Evolutionary conservation across 257 asterid genomes (phyloP).

Genomic region (Fraxinus quadrangulata): DNA sequence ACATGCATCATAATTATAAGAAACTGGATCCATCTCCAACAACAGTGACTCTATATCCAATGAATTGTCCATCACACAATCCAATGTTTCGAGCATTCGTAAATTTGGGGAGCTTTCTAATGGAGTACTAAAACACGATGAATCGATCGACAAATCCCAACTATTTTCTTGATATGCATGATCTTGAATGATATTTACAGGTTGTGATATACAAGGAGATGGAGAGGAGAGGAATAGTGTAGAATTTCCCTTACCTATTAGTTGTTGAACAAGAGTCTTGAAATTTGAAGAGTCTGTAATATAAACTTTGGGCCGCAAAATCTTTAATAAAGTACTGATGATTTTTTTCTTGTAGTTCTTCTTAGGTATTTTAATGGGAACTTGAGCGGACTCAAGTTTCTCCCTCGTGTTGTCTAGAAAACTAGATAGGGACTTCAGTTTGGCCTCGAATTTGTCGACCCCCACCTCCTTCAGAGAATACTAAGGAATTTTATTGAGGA

Average conservation of each 20-base stretch:
- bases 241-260: conserved; percentile 40
- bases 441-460: conserved; percentile 27
- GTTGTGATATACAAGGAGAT: conserved; percentile 12
- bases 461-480: conserved; percentile 27
- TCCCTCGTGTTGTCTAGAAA: conserved; percentile 29
- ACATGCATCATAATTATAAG: conserved; percentile 6
- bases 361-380: conserved; percentile 25
- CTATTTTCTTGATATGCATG: conserved; percentile 18
- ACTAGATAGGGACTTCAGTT: background rate
- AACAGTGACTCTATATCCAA: conserved; percentile 54
- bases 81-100: background rate
- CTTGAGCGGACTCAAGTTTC: conserved; percentile 24
- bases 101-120: conserved; percentile 34
- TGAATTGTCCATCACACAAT: conserved; percentile 14
- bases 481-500: conserved; percentile 12
- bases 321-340: conserved; percentile 28
- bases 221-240: conserved; percentile 20
- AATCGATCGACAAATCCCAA: conserved; percentile 3
- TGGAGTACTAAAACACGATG: conserved; percentile 29
- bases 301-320: conserved; percentile 43
- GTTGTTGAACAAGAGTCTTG: conserved; percentile 51
- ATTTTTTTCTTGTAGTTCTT: conserved; percentile 28
- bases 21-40: conserved; percentile 42
- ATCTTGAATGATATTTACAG: background rate
- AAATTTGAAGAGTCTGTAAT: conserved; percentile 48